These are phyloP conservation scores for Cajanus cajan DNA, from an alignment of 306 rosid genomes.

Conservation along the genomic window DNA sequence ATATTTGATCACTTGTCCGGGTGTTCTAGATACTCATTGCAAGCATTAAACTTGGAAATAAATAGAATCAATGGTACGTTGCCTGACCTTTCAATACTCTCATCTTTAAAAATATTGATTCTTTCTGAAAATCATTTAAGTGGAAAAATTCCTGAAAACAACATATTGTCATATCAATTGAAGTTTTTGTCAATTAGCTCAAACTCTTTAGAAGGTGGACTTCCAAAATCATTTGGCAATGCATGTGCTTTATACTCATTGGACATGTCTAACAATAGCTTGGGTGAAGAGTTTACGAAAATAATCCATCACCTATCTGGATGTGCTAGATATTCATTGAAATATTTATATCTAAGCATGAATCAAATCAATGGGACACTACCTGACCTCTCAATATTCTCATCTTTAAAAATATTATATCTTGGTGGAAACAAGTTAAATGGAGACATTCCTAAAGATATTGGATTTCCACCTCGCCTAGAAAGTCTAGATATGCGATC, in stretches of 20 bases:
- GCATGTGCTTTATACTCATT: not conserved
- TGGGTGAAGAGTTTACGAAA: not conserved
- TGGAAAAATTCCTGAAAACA: too few relatives aligned
- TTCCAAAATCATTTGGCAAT: not conserved
- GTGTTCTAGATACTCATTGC: not conserved
- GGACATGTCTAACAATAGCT: not conserved
- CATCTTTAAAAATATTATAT: not conserved
- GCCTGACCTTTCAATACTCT: not conserved
- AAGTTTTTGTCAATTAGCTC: too few relatives aligned
- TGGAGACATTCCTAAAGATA: not conserved
- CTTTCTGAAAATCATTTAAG: not conserved
- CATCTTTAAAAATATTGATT: not conserved
- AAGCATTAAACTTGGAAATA: not conserved
- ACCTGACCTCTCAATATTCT: not conserved
- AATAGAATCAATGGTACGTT: not conserved
- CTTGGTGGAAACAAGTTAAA: not conserved
- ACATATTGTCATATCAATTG: too few relatives aligned
- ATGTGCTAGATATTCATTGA: not conserved
- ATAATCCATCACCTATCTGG: not conserved
- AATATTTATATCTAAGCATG: not conserved
- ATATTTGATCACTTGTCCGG: not conserved
- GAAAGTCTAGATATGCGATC: not conserved
- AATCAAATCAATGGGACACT: constrained; percentile 9
- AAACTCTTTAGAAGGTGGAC: too few relatives aligned
- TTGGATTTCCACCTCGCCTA: not conserved